Conservation (phyloP, 2,329 filamentous ascomycete genomes). For the Chrysosporium queenslandicum region DNA sequence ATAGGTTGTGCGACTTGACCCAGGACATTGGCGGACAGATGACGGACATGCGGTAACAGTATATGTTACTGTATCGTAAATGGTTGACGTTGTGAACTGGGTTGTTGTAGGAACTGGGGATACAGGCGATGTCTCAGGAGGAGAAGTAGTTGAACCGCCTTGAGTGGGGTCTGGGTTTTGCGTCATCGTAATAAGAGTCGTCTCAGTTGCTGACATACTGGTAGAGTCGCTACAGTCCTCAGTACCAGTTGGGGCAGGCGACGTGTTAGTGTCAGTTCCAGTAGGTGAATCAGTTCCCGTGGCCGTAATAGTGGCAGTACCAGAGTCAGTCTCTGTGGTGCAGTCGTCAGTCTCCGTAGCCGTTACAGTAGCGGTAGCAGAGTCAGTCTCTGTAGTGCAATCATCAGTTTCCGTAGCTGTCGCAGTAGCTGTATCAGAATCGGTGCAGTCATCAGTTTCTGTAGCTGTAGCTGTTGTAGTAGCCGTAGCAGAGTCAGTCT, state of each 20-base stretch:
- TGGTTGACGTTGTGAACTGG: not conserved
- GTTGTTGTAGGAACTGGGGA: not conserved
- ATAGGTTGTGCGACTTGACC: not conserved
- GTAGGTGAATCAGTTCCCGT: not conserved
- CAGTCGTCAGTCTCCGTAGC: not conserved
- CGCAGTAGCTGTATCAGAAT: not conserved
- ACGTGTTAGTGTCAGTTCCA: not conserved
- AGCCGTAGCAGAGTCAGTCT: not conserved
- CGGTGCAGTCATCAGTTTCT: not conserved
- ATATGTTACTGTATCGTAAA: not conserved
- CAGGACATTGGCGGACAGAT: not conserved
- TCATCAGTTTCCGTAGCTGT: not conserved
- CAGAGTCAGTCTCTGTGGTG: no score
- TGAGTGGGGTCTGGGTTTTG: not conserved
- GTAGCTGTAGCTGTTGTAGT: not conserved
- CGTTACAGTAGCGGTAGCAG: not conserved
- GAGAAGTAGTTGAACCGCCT: not conserved
- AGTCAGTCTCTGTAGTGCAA: no score
- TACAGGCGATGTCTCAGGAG: not conserved
- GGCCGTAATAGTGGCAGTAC: not conserved
- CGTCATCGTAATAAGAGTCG: not conserved
- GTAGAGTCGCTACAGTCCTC: not conserved
- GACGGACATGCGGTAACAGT: constrained; percentile 1
- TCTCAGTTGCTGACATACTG: not conserved
- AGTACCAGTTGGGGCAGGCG: not conserved